Conservation (phyloP, 805 yeast genomes). For the Nakazawaea peltata region DNA sequence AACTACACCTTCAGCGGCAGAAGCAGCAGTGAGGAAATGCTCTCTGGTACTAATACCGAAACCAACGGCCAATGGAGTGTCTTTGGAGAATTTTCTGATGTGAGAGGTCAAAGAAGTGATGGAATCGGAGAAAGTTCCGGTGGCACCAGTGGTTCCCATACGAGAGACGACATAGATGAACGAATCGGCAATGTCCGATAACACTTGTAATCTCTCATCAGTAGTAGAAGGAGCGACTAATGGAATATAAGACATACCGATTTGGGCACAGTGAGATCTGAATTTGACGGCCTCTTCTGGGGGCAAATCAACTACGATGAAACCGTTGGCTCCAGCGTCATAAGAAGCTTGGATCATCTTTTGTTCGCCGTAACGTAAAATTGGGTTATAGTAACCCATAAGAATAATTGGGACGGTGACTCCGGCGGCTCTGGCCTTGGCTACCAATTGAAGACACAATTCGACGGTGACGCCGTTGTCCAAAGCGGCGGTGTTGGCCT, state of each 20-base stretch:
- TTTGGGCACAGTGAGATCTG: constrained; percentile 59
- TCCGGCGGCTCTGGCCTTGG: constrained; percentile 71
- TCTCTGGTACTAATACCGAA: constrained; percentile 95
- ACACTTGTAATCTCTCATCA: constrained; percentile 71
- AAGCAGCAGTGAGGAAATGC: constrained; percentile 75
- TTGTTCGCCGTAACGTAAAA: constrained; percentile 83
- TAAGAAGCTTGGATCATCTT: constrained; percentile 71
- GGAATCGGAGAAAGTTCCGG: constrained; percentile 51
- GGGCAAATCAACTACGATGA: constrained; percentile 90
- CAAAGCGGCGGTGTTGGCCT: constrained; percentile 75
- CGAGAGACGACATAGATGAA: constrained; percentile 94
- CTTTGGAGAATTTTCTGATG: constrained; percentile 68
- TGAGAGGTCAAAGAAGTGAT: constrained; percentile 63
- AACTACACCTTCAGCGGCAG: constrained; percentile 88
- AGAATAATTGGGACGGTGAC: constrained; percentile 82
- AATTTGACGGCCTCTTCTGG: constrained; percentile 95
- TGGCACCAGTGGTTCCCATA: constrained; percentile 97
- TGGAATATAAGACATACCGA: constrained; percentile 81
- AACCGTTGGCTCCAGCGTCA: constrained; percentile 90
- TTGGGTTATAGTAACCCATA: constrained; percentile 98
- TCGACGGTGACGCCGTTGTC: constrained; percentile 72
- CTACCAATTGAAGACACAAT: constrained; percentile 62
- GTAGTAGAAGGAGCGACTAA: constrained; percentile 96
- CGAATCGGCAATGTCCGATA: constrained; percentile 86
- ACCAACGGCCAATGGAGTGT: constrained; percentile 88